Base-by-base conservation (phyloP, 768 basidiomycete genomes). In the Pisolithus microcarpus region DNA sequence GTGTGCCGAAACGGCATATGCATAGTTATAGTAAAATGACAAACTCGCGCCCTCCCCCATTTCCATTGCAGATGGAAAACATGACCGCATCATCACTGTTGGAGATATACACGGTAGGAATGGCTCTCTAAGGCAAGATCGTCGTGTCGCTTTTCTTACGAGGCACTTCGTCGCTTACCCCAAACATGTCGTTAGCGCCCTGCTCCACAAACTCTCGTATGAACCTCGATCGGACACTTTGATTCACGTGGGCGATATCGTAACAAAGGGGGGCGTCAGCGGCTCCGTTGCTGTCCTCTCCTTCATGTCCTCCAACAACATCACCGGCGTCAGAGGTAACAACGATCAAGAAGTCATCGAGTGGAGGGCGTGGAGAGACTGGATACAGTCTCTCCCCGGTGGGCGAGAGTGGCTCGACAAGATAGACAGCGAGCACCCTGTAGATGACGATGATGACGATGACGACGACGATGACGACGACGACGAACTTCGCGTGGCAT, bases 31-130 rank as follows among this genome's bases (percentile, higher is more conserved):
- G n/a, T 10, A 23, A 23, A 23, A 23, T 23, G 21, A 26, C 7
- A 26, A 26, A 19, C 44, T 49, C 26, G 21, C 38, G 9, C 37
- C 10, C 18, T 28, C 39, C 24, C 4, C 8, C 21, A 23, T 30
- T 30, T 30, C 10, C 30, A 30, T 9, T 10, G 30, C 45, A 87
- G 87, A 76, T 51, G 71, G 78, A 13, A 64, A 74, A 3, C 59
- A 68, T 24, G 72, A 65, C 55, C 80, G 91, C 15, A 71, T 86
- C 24, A 80, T 97, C 39, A 68, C 91, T 53, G 71, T 96, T 11
- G 94, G 93, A 7, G 94, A 97, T 59, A 75, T 96, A 7, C 94
- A 97, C 72, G 91, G 89, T 43, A 90, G 85, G 80, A 74, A 77
- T 48, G 62, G 73, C 6, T 77, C 83, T 0, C 67, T 96, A 4